A percentile compares a stretch with the other conserved stretches of the same genome.
Evolutionary conservation across 2,329 filamentous ascomycete species (phyloP).

Genomic region (Tolypocladium amazonense): DNA sequence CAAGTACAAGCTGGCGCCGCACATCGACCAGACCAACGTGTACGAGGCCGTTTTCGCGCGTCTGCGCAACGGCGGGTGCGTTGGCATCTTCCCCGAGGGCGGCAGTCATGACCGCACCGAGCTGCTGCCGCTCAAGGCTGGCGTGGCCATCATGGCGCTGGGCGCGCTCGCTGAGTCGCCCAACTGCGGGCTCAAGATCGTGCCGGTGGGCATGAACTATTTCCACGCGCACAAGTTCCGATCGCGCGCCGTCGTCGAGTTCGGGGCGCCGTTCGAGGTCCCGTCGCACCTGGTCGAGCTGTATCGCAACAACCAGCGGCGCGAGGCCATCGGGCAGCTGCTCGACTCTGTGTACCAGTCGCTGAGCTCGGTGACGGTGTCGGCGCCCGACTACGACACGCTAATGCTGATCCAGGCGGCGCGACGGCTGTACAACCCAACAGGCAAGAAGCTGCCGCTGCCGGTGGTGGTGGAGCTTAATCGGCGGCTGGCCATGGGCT

Average conservation of each 20-base stretch:
- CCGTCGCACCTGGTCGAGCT: conserved; percentile 72
- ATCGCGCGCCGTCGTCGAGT: conserved; percentile 90
- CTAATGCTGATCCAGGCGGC: conserved; percentile 95
- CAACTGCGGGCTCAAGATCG: conserved; percentile 82
- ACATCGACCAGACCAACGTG: conserved; percentile 87
- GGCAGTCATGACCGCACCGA: conserved; percentile 93
- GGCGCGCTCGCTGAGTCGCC: conserved; percentile 79
- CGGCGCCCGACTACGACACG: conserved; percentile 88
- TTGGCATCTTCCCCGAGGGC: conserved; percentile 95
- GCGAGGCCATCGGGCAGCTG: conserved; percentile 77
- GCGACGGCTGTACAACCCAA: conserved; percentile 84
- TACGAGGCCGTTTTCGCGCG: conserved; percentile 88
- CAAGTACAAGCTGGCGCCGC: conserved; percentile 79
- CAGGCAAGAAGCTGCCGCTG: conserved; percentile 84
- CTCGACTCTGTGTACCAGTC: conserved; percentile 80
- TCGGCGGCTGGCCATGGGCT: conserved; percentile 79
- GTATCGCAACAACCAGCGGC: conserved; percentile 72
- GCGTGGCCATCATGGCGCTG: conserved; percentile 95
- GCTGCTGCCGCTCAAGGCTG: conserved; percentile 85
- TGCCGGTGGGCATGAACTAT: conserved; percentile 98
- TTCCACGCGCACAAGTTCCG: conserved; percentile 98
- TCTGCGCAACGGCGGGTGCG: conserved; percentile 72
- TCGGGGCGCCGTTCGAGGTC: conserved; percentile 81
- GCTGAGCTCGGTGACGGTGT: conserved; percentile 81
- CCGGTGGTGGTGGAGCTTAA: conserved; percentile 93